Percentiles rank a stretch among this genome's conserved stretches.
Evolutionary conservation across 805 yeast species (phyloP).

Genomic region (Zygotorulaspora chibaensis): DNA sequence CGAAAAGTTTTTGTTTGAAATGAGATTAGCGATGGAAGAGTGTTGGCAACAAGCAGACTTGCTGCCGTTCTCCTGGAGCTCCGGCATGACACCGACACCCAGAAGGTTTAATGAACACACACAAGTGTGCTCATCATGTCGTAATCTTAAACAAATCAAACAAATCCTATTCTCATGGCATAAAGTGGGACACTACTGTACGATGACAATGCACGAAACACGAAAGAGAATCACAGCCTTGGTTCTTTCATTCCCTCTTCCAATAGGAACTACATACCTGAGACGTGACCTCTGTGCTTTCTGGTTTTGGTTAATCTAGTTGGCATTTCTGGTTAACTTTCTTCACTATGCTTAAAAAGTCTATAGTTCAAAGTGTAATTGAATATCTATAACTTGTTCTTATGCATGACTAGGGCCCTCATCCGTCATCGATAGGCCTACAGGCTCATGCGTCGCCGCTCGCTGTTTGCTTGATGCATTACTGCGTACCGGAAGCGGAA

Average conservation of each 20-base stretch:
- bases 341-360: neutral
- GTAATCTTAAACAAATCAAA: neutral
- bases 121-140: neutral
- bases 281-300: constrained; percentile 99
- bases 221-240: constrained; percentile 33
- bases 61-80: neutral
- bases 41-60: neutral
- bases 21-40: neutral
- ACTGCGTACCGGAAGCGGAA: too few relatives aligned
- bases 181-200: neutral
- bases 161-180: neutral
- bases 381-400: too few relatives aligned
- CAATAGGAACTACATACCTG: constrained; percentile 67
- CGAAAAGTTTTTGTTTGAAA: neutral
- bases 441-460: too few relatives aligned
- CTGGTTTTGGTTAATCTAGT: constrained; percentile 99
- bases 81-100: too few relatives aligned
- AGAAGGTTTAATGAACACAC: neutral
- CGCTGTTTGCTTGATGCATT: too few relatives aligned
- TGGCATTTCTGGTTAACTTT: constrained; percentile 63
- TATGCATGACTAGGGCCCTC: too few relatives aligned
- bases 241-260: constrained; percentile 42
- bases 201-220: constrained; percentile 9
- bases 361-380: too few relatives aligned
- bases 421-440: too few relatives aligned